Evolutionary conservation across 805 yeast genomes (phyloP).

Genomic region (Cyberlindnera maclurae): DNA sequence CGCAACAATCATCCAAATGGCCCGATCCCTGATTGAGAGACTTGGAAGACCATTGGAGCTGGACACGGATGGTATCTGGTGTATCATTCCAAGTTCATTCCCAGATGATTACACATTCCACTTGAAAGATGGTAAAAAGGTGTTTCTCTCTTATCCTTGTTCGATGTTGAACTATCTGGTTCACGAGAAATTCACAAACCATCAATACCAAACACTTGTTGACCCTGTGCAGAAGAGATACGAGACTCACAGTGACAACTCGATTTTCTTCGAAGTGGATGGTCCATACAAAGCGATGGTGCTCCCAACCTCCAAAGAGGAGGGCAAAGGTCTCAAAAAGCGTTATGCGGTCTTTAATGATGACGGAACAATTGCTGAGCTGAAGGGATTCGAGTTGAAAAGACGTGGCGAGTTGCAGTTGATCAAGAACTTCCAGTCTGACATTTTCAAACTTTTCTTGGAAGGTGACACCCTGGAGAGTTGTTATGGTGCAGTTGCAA

Average conservation of each 20-base stretch:
- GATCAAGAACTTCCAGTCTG: constrained; percentile 92
- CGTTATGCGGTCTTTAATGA: constrained; percentile 95
- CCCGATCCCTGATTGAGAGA: constrained; percentile 82
- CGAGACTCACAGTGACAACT: constrained; percentile 77
- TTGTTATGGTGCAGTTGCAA: constrained; percentile 86
- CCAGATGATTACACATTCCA: constrained; percentile 81
- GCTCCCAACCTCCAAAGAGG: constrained; percentile 93
- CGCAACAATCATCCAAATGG: constrained; percentile 97
- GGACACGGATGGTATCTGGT: constrained; percentile 99
- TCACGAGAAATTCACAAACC: constrained; percentile 85
- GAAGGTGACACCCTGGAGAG: constrained; percentile 73
- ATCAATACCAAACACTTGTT: constrained; percentile 83
- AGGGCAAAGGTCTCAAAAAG: constrained; percentile 93
- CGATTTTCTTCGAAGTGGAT: constrained; percentile 96
- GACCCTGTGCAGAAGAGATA: constrained; percentile 66
- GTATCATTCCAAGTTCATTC: constrained; percentile 87
- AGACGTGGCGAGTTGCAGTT: constrained; percentile 93
- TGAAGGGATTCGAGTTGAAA: constrained; percentile 94
- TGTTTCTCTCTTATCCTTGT: constrained; percentile 85
- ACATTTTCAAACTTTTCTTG: constrained; percentile 83
- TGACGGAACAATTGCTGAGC: constrained; percentile 90
- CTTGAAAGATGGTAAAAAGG: constrained; percentile 68
- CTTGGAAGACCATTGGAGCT: constrained; percentile 92
- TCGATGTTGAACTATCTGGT: constrained; percentile 93
- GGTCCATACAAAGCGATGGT: constrained; percentile 99